Conservation (phyloP, 176 grass and related monocot species). For the Juncus effusus region DNA sequence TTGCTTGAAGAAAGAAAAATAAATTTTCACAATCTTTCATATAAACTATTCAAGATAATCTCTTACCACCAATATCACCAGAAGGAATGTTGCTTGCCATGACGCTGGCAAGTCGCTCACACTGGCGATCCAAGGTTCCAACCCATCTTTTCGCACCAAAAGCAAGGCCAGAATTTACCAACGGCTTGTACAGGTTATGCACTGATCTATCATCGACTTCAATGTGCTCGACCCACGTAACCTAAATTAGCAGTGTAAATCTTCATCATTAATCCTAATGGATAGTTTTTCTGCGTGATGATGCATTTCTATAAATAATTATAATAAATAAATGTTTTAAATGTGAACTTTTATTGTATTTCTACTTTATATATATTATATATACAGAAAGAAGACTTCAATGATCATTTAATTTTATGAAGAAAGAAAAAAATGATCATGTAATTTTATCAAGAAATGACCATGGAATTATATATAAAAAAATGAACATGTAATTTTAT, state of each 20-base stretch:
- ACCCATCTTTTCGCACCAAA: slow-evolving; percentile 86
- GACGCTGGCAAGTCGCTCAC: slow-evolving; percentile 79
- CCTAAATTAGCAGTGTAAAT: slow-evolving; percentile 24
- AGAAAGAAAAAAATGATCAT: too few species aligned
- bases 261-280: slow-evolving; percentile 11
- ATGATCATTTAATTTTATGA: too few species aligned
- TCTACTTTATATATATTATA: too few species aligned
- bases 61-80: slow-evolving; percentile 71
- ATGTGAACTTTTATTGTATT: too few species aligned
- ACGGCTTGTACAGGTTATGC: slow-evolving; percentile 72
- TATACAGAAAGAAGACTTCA: too few species aligned
- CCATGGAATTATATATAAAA: too few species aligned
- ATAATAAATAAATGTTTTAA: neutral
- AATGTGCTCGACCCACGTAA: slow-evolving; percentile 93
- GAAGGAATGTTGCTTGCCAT: slow-evolving; percentile 93
- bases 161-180: slow-evolving; percentile 77
- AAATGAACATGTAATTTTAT: too few species aligned
- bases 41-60: neutral
- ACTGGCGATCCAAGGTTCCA: slow-evolving; percentile 71
- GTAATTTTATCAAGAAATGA: too few species aligned
- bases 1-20: slow-evolving; percentile 5
- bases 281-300: neutral
- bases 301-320: neutral
- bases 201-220: slow-evolving; percentile 95
- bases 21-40: neutral